These are phyloP conservation scores for Isabelozyma heimii DNA, from an alignment of 805 yeast genomes.

Conservation along the genomic window DNA sequence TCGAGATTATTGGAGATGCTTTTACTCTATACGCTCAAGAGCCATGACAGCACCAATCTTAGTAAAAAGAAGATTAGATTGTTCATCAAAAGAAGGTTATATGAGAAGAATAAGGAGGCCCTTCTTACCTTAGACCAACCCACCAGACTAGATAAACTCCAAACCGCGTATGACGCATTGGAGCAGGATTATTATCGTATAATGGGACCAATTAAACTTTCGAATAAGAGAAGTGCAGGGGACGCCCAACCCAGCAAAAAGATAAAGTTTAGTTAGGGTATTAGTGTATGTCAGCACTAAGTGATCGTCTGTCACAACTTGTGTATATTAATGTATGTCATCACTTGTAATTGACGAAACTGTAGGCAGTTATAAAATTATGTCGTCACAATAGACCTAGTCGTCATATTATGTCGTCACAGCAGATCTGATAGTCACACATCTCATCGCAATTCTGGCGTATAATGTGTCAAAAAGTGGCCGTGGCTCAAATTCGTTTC, in stretches of 20 bases:
- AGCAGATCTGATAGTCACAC: background rate
- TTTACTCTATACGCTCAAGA: conserved; percentile 40
- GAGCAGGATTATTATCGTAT: conserved; percentile 71
- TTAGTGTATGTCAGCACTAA: too few relatives aligned
- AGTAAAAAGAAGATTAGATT: conserved; percentile 46
- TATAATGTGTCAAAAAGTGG: background rate
- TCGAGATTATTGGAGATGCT: conserved; percentile 76
- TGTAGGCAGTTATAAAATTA: too few relatives aligned
- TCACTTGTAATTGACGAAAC: too few relatives aligned
- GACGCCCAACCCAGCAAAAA: background rate
- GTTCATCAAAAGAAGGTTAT: conserved; percentile 72
- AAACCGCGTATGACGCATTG: conserved; percentile 67
- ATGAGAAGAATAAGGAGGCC: conserved; percentile 76
- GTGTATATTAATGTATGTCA: background rate
- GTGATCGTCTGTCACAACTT: too few relatives aligned
- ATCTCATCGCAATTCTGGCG: background rate
- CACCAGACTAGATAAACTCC: conserved; percentile 66
- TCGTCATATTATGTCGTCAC: background rate
- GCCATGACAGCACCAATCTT: conserved; percentile 16
- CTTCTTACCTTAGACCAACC: conserved; percentile 61
- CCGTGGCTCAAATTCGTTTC: background rate
- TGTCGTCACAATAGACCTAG: too few relatives aligned
- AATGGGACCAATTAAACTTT: conserved; percentile 26
- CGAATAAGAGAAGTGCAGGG: conserved; percentile 12
- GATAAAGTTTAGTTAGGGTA: background rate